Conservation (phyloP, 768 basidiomycete genomes). For the Lactifluus rugatus region DNA sequence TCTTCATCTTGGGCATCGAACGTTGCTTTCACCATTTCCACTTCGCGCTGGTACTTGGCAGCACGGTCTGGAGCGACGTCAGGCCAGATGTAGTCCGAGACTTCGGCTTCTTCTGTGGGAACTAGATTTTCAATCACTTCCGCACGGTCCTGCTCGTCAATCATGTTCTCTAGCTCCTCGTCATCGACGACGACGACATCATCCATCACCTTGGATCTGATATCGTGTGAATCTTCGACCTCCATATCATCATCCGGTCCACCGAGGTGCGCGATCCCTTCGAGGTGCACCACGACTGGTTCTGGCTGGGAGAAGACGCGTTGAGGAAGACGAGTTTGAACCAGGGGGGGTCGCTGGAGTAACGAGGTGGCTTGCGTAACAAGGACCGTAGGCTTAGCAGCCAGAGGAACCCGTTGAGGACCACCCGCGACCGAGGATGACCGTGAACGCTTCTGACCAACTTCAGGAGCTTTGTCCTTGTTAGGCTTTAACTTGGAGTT, state of each 20-base stretch:
- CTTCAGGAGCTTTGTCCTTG: constrained; percentile 45
- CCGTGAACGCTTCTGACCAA: constrained; percentile 47
- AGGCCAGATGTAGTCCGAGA: constrained; percentile 46
- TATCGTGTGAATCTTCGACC: constrained; percentile 35
- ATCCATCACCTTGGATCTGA: constrained; percentile 31
- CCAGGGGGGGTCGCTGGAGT: constrained; percentile 25
- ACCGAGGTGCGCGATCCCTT: constrained; percentile 9
- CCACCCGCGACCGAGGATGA: constrained; percentile 55
- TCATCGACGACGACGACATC: constrained; percentile 38
- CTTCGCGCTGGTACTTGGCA: constrained; percentile 45
- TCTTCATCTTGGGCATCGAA: constrained; percentile 67
- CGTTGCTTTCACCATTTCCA: constrained; percentile 51
- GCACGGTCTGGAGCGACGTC: constrained; percentile 56
- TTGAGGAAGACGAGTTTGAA: constrained; percentile 31
- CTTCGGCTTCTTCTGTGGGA: constrained; percentile 17
- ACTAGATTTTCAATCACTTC: constrained; percentile 37
- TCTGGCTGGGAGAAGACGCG: constrained; percentile 33
- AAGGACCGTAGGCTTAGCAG: constrained; percentile 32
- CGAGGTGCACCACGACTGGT: constrained; percentile 30
- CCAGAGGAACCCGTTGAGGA: constrained; percentile 62
- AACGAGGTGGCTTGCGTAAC: constrained; percentile 17
- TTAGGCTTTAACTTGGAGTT: constrained; percentile 37
- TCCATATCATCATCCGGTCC: constrained; percentile 47
- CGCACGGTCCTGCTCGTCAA: constrained; percentile 37
- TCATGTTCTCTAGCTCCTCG: constrained; percentile 56